Conservation (phyloP, 2,329 filamentous ascomycete species). For the Trichoderma atrobrunneum region DNA sequence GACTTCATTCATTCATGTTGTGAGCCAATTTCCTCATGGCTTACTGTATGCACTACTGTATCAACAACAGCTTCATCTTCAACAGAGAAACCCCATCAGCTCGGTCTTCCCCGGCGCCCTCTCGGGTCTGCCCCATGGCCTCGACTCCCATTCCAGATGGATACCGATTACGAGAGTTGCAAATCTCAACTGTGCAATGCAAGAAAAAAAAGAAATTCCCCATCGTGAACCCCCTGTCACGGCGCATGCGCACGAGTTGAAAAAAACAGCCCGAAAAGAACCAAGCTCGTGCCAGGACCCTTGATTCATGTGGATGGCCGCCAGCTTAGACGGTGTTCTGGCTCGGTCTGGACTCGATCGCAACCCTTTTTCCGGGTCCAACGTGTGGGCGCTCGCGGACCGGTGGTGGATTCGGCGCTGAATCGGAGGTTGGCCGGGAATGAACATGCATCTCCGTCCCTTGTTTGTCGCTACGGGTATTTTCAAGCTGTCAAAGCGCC, state of each 20-base stretch:
- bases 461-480: not conserved
- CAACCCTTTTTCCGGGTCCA: slow-evolving; percentile 7
- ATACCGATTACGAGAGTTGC: not conserved
- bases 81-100: not conserved
- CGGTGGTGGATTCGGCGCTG: slow-evolving; percentile 19
- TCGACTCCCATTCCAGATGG: not conserved
- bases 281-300: slow-evolving; percentile 19
- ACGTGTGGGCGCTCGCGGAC: not conserved
- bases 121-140: not conserved
- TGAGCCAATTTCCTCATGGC: not conserved
- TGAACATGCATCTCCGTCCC: slow-evolving; percentile 10
- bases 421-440: slow-evolving; percentile 22
- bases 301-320: slow-evolving; percentile 12
- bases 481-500: not conserved
- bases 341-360: slow-evolving; percentile 23
- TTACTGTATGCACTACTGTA: not conserved
- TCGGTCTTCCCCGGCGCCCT: slow-evolving; percentile 3
- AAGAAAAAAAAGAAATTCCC: not conserved
- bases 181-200: not conserved
- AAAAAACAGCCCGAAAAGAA: slow-evolving; percentile 19
- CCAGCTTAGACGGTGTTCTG: slow-evolving; percentile 16
- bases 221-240: not conserved
- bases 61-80: not conserved
- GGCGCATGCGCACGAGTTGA: slow-evolving; percentile 9
- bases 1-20: not conserved